Conservation (phyloP, 2,329 filamentous ascomycete genomes). For the Hypoxylon sp. region DNA sequence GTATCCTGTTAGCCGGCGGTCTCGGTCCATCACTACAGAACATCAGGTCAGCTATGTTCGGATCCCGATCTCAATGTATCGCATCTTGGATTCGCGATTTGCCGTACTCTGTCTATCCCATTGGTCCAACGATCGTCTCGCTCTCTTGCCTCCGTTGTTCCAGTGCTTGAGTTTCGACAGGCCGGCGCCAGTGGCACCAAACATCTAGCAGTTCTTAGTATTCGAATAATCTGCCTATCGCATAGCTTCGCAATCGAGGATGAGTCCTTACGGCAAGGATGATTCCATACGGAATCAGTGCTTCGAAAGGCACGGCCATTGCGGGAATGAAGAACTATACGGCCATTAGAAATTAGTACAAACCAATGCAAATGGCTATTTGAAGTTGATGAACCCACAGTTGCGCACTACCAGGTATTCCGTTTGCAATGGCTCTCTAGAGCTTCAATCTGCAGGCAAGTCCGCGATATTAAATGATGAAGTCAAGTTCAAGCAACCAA, state of each 20-base stretch:
- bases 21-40: constrained; percentile 74
- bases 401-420: constrained; percentile 8
- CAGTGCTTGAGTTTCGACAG: constrained; percentile 70
- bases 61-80: background rate
- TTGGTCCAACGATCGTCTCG: constrained; percentile 72
- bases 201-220: constrained; percentile 67
- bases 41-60: constrained; percentile 37
- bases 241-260: constrained; percentile 15
- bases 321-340: constrained; percentile 47
- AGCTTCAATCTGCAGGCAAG: constrained; percentile 20
- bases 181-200: constrained; percentile 71
- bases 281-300: constrained; percentile 75
- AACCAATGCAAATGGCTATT: background rate
- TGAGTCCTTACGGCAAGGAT: constrained; percentile 68
- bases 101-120: constrained; percentile 73
- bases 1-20: constrained; percentile 72
- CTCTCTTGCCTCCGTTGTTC: constrained; percentile 73
- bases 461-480: constrained; percentile 26
- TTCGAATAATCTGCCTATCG: constrained; percentile 1
- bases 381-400: constrained; percentile 16
- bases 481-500: constrained; percentile 29
- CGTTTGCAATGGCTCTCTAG: constrained; percentile 18
- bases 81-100: constrained; percentile 72
- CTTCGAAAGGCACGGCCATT: constrained; percentile 77
- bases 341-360: constrained; percentile 23